These are phyloP conservation scores for Hanseniaspora lachancei DNA, from an alignment of 805 yeast species.

Conservation along the genomic window DNA sequence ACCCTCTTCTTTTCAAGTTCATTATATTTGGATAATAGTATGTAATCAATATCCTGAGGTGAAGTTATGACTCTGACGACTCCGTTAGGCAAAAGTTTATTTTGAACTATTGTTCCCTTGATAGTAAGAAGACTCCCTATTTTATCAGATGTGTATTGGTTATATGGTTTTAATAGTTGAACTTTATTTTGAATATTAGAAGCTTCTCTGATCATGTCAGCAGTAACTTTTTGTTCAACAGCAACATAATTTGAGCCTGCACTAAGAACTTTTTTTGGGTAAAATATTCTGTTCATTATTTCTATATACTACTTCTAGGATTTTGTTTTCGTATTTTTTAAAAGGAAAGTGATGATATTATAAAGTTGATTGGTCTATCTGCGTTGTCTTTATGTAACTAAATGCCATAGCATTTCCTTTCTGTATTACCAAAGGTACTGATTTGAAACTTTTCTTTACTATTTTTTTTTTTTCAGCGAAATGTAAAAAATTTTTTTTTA, in stretches of 20 bases:
- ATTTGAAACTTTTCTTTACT: no score
- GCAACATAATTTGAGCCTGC: constrained; percentile 5
- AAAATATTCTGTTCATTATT: not conserved
- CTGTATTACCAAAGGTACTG: no score
- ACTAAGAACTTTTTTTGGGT: not conserved
- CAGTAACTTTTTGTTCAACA: not conserved
- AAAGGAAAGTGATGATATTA: no score
- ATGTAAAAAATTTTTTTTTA: no score
- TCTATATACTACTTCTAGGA: no score
- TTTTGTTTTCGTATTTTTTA: no score
- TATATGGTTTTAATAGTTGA: not conserved
- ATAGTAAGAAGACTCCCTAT: not conserved
- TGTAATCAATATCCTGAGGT: constrained; percentile 4
- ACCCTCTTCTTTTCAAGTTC: constrained; percentile 1
- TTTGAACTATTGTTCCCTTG: constrained; percentile 9
- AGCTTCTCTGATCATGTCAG: not conserved
- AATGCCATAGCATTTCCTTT: no score
- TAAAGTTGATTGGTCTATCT: not conserved
- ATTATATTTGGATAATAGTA: constrained; percentile 4
- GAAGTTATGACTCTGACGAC: constrained; percentile 1
- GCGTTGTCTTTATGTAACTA: no score
- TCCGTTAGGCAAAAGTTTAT: not conserved
- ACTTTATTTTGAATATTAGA: constrained; percentile 1
- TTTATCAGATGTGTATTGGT: not conserved
- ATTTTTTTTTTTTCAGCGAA: no score